Evolutionary conservation across 257 asterid genomes (phyloP), one percentile per base, ranked within the genome.

Genomic region (Knoxia roxburghii): DNA sequence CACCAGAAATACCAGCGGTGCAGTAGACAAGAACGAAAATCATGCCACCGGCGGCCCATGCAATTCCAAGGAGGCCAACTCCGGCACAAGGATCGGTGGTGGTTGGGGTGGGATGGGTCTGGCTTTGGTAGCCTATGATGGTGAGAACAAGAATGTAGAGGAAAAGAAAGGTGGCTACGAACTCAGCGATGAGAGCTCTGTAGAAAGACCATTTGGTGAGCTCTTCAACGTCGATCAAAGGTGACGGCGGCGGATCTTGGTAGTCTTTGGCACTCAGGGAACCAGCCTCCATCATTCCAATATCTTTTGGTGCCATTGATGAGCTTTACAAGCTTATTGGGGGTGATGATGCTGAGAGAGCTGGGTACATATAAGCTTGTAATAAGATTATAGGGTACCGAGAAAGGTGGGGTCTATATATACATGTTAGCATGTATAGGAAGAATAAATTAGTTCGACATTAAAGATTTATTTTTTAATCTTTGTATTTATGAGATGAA

Each of bases 1-100:
- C 11, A 76, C 80, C 80, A 33, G 80, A 76, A 35, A 76, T 76
- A 40, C 80, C 76, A 64, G 76, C 80, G 23, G 76, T 76, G 80
- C 80, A 76, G 67, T 76, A 76, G 26, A 76, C 80, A 51, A 76
- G 80, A 64, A 77, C 69, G 52, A 72, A 77, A 63, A 88, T 86
- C 96, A 88, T 88, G 79, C 96, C 96, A 23, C 96, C 96, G 26
- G 85, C 83, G 18, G 94, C 89, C 96, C 96, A 88, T 21, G 96
- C 89, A 71, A 88, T 86, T 27, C 96, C 94, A 39, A 88, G 94
- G 61, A 88, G 57, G 0, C 96, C 96, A 6, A 88, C 96, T 4
- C 94, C 88, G 37, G 78, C 88, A 53, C 96, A 88, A 30, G 64
- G 18, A 18, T n/a, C 13, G 71, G 75, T 81, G 89, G 53, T 64